Evolutionary conservation across 805 yeast genomes (phyloP).

Genomic region (Yarrowia alimentaria): DNA sequence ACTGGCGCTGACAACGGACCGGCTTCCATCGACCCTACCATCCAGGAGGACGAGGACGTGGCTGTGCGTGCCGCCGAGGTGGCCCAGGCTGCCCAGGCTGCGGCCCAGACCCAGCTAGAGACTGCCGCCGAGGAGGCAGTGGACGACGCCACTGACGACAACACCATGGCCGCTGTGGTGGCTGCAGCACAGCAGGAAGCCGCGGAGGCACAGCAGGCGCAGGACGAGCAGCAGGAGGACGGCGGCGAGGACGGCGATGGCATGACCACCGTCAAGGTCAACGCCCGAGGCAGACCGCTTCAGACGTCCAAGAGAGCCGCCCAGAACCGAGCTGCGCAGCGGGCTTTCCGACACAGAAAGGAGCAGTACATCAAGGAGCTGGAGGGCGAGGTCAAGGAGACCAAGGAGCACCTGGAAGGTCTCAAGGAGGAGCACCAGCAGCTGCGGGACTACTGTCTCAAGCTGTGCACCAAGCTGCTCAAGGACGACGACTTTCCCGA

Average conservation of each 20-base stretch:
- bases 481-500: conserved; percentile 17
- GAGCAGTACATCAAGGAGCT: conserved; percentile 78
- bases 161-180: conserved; percentile 31
- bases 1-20: too few species aligned
- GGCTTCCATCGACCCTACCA: background rate
- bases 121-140: conserved; percentile 1
- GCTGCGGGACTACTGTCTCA: conserved; percentile 65
- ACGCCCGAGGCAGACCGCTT: conserved; percentile 44
- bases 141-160: conserved; percentile 26
- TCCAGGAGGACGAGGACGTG: conserved; percentile 10
- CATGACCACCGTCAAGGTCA: conserved; percentile 10
- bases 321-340: conserved; percentile 88
- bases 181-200: conserved; percentile 28
- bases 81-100: conserved; percentile 25
- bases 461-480: conserved; percentile 46
- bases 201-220: too few species aligned
- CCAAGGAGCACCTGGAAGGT: conserved; percentile 64
- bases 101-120: background rate
- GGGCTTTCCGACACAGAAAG: conserved; percentile 83
- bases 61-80: conserved; percentile 25
- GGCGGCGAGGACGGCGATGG: conserved; percentile 1
- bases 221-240: too few species aligned
- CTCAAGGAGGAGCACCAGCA: conserved; percentile 67
- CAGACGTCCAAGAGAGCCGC: conserved; percentile 80
- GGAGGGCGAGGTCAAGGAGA: conserved; percentile 64